Evolutionary conservation across 352 stramenopile species (phyloP), one percentile per base, ranked within the genome.

Genomic region (Pythium coloratum): DNA sequence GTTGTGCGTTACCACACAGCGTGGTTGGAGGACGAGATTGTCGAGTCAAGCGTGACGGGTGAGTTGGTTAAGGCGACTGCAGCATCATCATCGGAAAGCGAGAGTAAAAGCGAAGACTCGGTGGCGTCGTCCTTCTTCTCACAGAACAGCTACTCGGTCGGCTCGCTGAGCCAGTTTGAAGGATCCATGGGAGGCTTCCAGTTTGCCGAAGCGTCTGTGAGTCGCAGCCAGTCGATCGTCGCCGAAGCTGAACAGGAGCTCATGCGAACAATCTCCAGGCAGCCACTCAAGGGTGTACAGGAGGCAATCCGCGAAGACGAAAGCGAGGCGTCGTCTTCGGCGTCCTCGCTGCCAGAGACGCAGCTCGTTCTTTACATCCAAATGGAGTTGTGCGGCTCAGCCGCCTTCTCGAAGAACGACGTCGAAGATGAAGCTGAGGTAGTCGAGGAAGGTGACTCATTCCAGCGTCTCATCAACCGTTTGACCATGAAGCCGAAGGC

Each of bases 1-100:
- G 84, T 95, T 6, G 83, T 95, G 51, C 78, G 83, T 5, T 95
- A 95, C 63, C 85, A 93, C 66, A 92, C 82, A 6, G 81, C 86
- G 0, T 95, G 84, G 86, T 79, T 90, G 8, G 86, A 95, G 64
- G 72, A 87, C 20, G 73, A 88, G 30, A 30, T 62, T 10, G 33
- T 68, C 3, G 68, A 75, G 12, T 18, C 30, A 3, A 47, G 7
- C 42, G 40, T 20, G 20, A 26, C 13, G 10, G n/a, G 54, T 72
- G 46, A 77, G 49, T 40, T 14, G 9, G 26, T 77, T 69, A 38
- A 79, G 56, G 64, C 6, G 66, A 42, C 55, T 70, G 56, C 20
- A 59, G 51, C 44, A 53, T 71, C 55, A 8, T 47, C 40, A 33
- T 44, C 40, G 10, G 33, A 62, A 8, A 44, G 42, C 38, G 55